phyloP scores from a whole-genome alignment of 1,284 basidiomycete species.

The Mycosarcoma mackinlayi region DNA sequence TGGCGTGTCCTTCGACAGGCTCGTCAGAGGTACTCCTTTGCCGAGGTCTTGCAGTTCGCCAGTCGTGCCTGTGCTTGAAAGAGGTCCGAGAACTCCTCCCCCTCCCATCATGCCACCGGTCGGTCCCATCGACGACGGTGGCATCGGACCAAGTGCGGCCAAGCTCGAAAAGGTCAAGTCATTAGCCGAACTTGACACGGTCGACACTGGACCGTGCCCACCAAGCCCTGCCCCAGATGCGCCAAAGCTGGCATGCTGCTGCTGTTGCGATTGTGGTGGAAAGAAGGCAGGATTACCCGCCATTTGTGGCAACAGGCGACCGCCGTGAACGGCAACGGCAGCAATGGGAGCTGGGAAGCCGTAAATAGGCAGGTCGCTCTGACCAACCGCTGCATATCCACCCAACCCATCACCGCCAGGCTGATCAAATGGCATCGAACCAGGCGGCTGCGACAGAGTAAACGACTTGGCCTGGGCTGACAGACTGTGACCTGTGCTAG shows the following conservation, averaged over 20 bases:
- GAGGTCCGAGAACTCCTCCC: conserved; percentile 9
- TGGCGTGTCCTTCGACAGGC: conserved; percentile 84
- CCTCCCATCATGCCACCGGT: conserved; percentile 11
- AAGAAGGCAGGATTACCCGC: conserved; percentile 15
- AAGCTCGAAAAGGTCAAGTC: conserved; percentile 48
- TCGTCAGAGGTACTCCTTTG: conserved; percentile 85
- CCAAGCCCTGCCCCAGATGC: conserved; percentile 5
- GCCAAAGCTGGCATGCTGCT: conserved; percentile 7
- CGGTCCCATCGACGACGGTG: conserved; percentile 41
- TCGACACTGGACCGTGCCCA: background rate
- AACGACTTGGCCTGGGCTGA: conserved; percentile 44
- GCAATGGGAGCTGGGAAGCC: conserved; percentile 1
- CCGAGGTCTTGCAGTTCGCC: conserved; percentile 76
- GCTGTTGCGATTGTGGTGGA: conserved; percentile 24
- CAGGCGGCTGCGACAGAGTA: conserved; percentile 18
- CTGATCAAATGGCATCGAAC: conserved; percentile 10
- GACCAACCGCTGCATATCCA: conserved; percentile 3
- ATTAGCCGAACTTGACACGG: conserved; percentile 11
- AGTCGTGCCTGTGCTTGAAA: conserved; percentile 15
- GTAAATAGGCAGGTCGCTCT: conserved; percentile 2
- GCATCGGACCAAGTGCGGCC: conserved; percentile 51
- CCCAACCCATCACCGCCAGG: background rate
- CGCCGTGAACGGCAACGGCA: background rate
- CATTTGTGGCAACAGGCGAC: conserved; percentile 17
- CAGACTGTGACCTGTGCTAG: conserved; percentile 11